Conservation (phyloP, 176 grass and related monocot genomes). For the Musa schizocarpa region DNA sequence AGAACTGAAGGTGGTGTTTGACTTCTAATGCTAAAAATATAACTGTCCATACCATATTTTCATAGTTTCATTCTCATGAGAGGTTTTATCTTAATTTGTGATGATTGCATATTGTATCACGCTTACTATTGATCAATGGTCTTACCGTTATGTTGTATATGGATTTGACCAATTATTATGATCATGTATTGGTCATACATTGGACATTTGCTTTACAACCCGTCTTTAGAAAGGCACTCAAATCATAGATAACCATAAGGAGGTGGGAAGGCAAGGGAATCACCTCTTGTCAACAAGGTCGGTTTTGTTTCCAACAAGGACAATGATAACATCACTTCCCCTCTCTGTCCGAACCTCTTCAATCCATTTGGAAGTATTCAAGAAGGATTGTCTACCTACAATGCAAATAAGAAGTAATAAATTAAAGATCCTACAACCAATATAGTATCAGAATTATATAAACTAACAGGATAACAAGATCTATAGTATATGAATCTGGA, state of each 20-base stretch:
- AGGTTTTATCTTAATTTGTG: not conserved
- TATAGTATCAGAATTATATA: not conserved
- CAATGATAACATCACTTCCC: constrained; percentile 97
- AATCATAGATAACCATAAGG: too few relatives aligned
- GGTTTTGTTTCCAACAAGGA: constrained; percentile 97
- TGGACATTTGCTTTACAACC: too few relatives aligned
- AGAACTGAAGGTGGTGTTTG: too few relatives aligned
- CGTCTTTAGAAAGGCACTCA: too few relatives aligned
- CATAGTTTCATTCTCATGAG: too few relatives aligned
- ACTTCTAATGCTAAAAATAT: too few relatives aligned
- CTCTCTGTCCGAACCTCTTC: constrained; percentile 97
- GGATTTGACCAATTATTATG: not conserved
- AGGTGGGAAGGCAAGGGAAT: not conserved
- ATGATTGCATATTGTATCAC: not conserved
- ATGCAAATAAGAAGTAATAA: constrained; percentile 15
- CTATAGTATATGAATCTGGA: not conserved
- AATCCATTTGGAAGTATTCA: constrained; percentile 99
- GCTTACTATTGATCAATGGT: not conserved
- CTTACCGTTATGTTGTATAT: not conserved
- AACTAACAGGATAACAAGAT: not conserved
- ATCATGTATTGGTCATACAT: not conserved
- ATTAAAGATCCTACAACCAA: not conserved
- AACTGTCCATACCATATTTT: too few relatives aligned
- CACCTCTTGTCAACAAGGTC: constrained; percentile 99
- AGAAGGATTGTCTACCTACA: constrained; percentile 88